These are phyloP conservation scores for Ceratobasidium papillatum DNA, from an alignment of 1,284 basidiomycete species.

Conservation along the genomic window DNA sequence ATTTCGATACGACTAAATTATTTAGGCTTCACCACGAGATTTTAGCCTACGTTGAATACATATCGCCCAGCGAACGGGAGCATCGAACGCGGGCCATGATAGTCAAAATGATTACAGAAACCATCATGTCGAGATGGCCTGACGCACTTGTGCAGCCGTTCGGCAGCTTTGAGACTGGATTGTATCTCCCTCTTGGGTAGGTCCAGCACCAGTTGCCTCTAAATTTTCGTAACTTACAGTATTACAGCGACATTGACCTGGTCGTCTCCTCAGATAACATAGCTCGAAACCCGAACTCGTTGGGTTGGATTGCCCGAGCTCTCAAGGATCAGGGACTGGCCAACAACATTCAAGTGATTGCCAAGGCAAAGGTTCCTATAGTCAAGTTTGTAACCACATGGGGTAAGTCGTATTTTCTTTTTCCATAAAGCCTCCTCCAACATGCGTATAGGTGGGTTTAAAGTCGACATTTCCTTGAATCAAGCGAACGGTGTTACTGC, in stretches of 20 bases:
- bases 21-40: constrained; percentile 84
- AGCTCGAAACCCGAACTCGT: constrained; percentile 65
- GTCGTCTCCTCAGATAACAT: constrained; percentile 70
- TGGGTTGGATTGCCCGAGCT: constrained; percentile 57
- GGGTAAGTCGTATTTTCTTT: constrained; percentile 53
- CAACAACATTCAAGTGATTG: constrained; percentile 78
- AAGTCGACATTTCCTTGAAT: constrained; percentile 92
- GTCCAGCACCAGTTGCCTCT: constrained; percentile 49
- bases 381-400: constrained; percentile 87
- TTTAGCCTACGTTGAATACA: constrained; percentile 84
- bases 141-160: constrained; percentile 89
- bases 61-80: constrained; percentile 86
- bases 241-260: constrained; percentile 76
- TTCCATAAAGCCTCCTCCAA: neutral
- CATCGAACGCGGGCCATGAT: constrained; percentile 84
- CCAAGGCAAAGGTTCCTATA: constrained; percentile 91
- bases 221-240: neutral
- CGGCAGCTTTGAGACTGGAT: constrained; percentile 92
- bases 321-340: constrained; percentile 63
- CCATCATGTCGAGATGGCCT: constrained; percentile 72
- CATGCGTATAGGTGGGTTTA: constrained; percentile 65
- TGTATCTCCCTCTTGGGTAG: constrained; percentile 93
- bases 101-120: constrained; percentile 75
- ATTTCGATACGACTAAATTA: constrained; percentile 6
- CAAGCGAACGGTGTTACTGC: constrained; percentile 86